Evolutionary conservation across 2,329 filamentous ascomycete species (phyloP), one percentile per base, ranked within the genome.

Genomic region (Pyrenophora seminiperda): DNA sequence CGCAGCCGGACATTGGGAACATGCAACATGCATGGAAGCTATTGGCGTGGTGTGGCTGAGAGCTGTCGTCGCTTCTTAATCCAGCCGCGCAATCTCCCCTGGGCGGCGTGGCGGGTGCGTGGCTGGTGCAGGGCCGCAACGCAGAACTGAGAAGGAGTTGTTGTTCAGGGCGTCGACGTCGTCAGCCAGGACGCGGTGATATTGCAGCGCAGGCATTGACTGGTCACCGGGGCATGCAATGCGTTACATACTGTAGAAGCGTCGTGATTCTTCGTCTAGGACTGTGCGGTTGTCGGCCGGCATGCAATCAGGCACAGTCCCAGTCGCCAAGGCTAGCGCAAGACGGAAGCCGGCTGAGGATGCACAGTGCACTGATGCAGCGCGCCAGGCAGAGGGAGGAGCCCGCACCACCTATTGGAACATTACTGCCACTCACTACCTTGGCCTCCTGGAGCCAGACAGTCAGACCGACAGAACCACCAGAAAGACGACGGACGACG

Each of bases 71-170:
- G 48, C 44, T 45, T 47, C 48, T 52, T 42, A 52, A 52, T 52
- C n/a, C 50, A 56, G 51, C 47, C 47, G 39, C 43, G 50, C 56
- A 59, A 59, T 59, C 53, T 59, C 56, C 53, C 47, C 24, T 41
- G 34, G 24, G 49, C 44, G 19, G 44, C 41, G 30, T 36, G n/a
- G 38, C 45, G 38, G 20, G 36, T 27, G 20, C n/a, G 19, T 27
- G 33, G 9, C n/a, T n/a, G n/a, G n/a, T 18, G 24, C 18, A 27
- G 13, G 39, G 7, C 33, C n/a, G n/a, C n/a, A n/a, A n/a, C n/a
- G n/a, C n/a, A n/a, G n/a, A n/a, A n/a, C n/a, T n/a, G n/a, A 27
- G 32, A 33, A 30, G 24, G 29, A 38, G 30, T 20, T 17, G 38
- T 27, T 9, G 3, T 4, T n/a, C 43, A 20, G 19, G 18, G 30